Percentiles rank a stretch among this genome's conserved stretches.
Evolutionary conservation across 169 alveolate species (phyloP).

Genomic region (Eimeria zaria): DNA sequence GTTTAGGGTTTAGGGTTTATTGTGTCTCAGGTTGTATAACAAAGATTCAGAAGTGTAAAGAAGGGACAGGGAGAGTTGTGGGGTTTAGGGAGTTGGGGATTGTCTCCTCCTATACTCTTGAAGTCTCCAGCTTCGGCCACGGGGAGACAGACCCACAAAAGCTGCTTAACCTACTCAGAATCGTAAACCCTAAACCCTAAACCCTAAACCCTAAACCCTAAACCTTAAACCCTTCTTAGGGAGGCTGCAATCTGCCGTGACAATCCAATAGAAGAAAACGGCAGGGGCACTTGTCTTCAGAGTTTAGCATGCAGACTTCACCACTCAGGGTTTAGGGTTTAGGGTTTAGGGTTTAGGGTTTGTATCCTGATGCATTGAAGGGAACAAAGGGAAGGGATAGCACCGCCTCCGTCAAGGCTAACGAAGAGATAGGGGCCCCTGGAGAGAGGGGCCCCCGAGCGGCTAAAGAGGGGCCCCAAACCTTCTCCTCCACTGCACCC

Average conservation of each 20-base stretch:
- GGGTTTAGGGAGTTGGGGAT: constrained; percentile 46
- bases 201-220: constrained; percentile 21
- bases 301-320: no score
- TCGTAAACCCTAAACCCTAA: constrained; percentile 13
- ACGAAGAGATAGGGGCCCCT: background rate
- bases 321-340: background rate
- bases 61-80: constrained; percentile 48
- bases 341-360: no score
- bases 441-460: background rate
- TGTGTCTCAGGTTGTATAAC: background rate
- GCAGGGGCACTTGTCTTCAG: no score
- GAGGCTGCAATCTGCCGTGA: no score
- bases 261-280: background rate
- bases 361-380: no score
- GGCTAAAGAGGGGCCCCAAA: constrained; percentile 14
- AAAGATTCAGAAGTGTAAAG: background rate
- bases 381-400: background rate
- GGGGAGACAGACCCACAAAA: background rate
- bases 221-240: no score
- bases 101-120: constrained; percentile 65
- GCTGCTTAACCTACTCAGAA: background rate
- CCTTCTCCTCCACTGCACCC: background rate
- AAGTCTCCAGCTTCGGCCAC: constrained; percentile 60
- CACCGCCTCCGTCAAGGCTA: background rate
- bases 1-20: no score